phyloP scores from a whole-genome alignment of 2,329 filamentous ascomycete genomes.

The Bisporella sp. region DNA sequence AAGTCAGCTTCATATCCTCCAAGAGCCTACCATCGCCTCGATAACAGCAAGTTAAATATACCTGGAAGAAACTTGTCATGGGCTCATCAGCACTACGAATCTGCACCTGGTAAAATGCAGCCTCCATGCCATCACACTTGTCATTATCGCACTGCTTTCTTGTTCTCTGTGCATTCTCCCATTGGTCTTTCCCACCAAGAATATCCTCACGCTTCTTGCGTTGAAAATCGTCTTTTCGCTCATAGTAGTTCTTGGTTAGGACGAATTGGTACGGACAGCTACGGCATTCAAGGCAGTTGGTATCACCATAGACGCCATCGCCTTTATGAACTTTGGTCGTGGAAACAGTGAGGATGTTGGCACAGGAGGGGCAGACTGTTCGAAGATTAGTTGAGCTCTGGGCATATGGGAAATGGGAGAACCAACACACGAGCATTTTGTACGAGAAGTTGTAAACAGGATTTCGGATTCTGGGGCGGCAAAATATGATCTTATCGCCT shows the following conservation, averaged over 20 bases:
- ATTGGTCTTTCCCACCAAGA: constrained; percentile 79
- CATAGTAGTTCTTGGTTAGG: constrained; percentile 70
- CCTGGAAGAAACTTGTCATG: constrained; percentile 95
- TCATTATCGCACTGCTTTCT: constrained; percentile 76
- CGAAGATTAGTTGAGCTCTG: constrained; percentile 9
- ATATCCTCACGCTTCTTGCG: constrained; percentile 86
- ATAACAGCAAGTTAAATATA: constrained; percentile 28
- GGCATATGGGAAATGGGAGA: not conserved
- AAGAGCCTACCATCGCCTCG: not conserved
- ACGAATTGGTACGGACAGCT: constrained; percentile 91
- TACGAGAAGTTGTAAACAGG: not conserved
- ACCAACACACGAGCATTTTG: constrained; percentile 61
- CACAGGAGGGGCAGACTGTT: constrained; percentile 74
- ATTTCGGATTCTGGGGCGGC: too few relatives aligned
- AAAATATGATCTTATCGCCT: too few relatives aligned
- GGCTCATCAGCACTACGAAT: constrained; percentile 97
- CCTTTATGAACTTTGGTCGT: constrained; percentile 14
- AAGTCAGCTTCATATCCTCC: constrained; percentile 1
- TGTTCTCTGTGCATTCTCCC: constrained; percentile 84
- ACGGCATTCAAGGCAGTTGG: constrained; percentile 87
- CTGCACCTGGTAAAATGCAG: constrained; percentile 94
- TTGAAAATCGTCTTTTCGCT: constrained; percentile 65
- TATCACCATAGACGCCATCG: constrained; percentile 16
- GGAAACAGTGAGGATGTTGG: constrained; percentile 75
- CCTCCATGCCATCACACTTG: constrained; percentile 73